A percentile compares a stretch with the other conserved stretches of the same genome.
phyloP scores from a whole-genome alignment of 805 yeast genomes.

The Myxozyma lipomycoides region DNA sequence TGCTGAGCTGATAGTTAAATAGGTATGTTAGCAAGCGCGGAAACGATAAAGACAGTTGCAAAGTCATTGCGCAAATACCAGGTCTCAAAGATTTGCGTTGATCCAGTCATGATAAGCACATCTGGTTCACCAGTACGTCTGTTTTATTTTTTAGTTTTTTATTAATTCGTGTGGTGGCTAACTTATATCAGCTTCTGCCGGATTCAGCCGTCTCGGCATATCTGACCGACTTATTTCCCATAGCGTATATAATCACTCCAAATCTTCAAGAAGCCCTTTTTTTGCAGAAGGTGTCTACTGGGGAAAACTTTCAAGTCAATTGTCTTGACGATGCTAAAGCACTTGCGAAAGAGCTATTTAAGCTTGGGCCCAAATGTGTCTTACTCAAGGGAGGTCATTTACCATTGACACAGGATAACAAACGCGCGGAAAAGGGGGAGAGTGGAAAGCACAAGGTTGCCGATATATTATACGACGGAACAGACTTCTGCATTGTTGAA shows the following conservation, averaged over 20 bases:
- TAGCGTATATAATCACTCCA: conserved; percentile 67
- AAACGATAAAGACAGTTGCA: conserved; percentile 49
- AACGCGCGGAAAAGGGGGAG: conserved; percentile 12
- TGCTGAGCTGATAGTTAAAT: neutral
- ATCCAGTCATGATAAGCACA: conserved; percentile 82
- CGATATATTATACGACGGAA: conserved; percentile 53
- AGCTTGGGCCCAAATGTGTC: conserved; percentile 47
- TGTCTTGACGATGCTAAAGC: conserved; percentile 43
- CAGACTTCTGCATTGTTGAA: conserved; percentile 43
- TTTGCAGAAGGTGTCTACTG: conserved; percentile 33
- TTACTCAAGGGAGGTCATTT: conserved; percentile 84
- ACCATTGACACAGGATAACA: conserved; percentile 24
- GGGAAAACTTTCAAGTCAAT: conserved; percentile 29
- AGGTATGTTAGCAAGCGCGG: conserved; percentile 62
- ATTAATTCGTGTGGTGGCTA: neutral
- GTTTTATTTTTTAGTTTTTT: neutral
- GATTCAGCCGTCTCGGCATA: conserved; percentile 45
- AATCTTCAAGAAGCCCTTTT: conserved; percentile 62
- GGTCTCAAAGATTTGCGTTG: conserved; percentile 52
- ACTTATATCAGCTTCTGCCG: conserved; percentile 43
- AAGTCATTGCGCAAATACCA: conserved; percentile 38
- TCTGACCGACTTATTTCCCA: conserved; percentile 45
- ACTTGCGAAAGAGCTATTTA: conserved; percentile 43
- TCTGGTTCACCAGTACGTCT: conserved; percentile 55
- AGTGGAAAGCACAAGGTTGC: conserved; percentile 39